phyloP scores from a whole-genome alignment of 2,329 filamentous ascomycete species.

The Corniculantispora saksenae region DNA sequence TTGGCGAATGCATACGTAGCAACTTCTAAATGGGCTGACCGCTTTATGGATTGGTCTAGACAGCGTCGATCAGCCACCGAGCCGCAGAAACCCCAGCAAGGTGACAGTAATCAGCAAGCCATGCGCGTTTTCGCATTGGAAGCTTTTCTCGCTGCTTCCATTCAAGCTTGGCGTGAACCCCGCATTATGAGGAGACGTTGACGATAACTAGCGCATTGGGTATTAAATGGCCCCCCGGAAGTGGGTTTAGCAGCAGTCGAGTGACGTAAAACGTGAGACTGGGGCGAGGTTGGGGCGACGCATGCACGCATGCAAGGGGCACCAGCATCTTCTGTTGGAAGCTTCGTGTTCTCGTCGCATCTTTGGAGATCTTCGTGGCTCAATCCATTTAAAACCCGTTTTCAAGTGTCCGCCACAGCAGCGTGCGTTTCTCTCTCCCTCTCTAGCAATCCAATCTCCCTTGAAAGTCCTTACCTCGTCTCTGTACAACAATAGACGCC shows the following conservation, averaged over 20 bases:
- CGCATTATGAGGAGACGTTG: not conserved
- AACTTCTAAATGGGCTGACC: no score
- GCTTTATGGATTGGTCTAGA: no score
- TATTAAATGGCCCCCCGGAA: not conserved
- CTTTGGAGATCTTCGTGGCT: not conserved
- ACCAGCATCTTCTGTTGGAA: not conserved
- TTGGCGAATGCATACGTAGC: no score
- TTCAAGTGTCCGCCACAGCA: no score
- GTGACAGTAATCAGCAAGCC: no score
- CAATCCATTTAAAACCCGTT: no score
- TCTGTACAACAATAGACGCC: not conserved
- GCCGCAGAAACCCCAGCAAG: no score
- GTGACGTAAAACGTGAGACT: constrained; percentile 8
- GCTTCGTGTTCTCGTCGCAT: not conserved
- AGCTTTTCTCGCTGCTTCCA: no score
- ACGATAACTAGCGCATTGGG: not conserved
- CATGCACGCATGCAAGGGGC: not conserved
- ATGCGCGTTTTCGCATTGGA: no score
- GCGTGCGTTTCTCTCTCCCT: not conserved
- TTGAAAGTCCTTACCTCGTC: not conserved
- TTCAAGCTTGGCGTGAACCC: no score
- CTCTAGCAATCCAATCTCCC: not conserved
- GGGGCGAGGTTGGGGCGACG: not conserved
- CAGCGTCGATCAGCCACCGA: no score
- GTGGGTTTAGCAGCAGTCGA: not conserved